Percentiles rank a stretch among this genome's conserved stretches.
Evolutionary conservation across 306 rosid genomes (phyloP).

Genomic region (Lathyrus oleraceus): DNA sequence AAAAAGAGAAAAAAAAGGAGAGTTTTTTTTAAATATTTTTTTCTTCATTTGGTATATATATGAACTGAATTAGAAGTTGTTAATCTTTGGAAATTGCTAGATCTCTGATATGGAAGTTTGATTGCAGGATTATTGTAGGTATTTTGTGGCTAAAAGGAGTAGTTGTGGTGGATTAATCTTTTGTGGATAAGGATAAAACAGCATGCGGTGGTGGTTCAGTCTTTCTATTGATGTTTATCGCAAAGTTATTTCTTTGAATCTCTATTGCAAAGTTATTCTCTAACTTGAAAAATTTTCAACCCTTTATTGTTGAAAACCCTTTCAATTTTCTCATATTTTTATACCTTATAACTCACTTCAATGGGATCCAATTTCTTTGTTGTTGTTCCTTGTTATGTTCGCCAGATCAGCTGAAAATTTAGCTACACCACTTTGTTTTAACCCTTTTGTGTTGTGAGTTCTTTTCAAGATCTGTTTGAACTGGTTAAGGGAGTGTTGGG

Average conservation of each 20-base stretch:
- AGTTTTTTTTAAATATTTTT: background rate
- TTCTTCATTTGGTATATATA: background rate
- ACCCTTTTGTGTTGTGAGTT: conserved; percentile 18
- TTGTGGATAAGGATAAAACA: conserved; percentile 62
- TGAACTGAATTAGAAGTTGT: background rate
- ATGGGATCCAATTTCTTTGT: conserved; percentile 92
- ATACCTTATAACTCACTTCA: conserved; percentile 20
- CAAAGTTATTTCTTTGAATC: conserved; percentile 77
- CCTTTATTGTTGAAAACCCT: background rate
- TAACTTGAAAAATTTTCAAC: conserved; percentile 37
- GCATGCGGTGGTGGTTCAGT: conserved; percentile 94
- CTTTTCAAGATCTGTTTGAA: conserved; percentile 3
- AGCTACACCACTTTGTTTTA: conserved; percentile 9
- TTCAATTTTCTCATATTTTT: conserved; percentile 7
- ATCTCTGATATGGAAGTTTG: conserved; percentile 35
- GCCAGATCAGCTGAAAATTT: conserved; percentile 85
- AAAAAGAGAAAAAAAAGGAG: background rate
- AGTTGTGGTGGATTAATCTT: conserved; percentile 34
- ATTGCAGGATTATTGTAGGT: conserved; percentile 39
- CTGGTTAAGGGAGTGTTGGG: conserved; percentile 16
- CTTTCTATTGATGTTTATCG: conserved; percentile 79
- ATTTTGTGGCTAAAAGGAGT: conserved; percentile 28
- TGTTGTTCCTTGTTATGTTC: conserved; percentile 92
- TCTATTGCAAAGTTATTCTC: conserved; percentile 96
- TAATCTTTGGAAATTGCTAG: background rate